Evolutionary conservation across 768 basidiomycete species (phyloP).

Genomic region (Mycena capillaripes): DNA sequence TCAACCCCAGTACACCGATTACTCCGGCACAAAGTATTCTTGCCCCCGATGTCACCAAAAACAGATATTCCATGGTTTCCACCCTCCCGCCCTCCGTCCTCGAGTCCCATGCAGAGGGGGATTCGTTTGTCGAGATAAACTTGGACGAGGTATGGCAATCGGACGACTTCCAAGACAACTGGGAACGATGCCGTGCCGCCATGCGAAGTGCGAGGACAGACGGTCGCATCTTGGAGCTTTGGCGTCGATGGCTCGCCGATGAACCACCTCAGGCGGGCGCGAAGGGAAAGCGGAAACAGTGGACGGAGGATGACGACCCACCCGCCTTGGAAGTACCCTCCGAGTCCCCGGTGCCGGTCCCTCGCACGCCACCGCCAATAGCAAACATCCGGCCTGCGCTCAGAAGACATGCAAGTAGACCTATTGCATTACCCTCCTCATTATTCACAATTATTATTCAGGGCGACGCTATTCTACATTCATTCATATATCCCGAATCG

Average conservation of each 20-base stretch:
- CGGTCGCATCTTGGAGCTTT: conserved; percentile 82
- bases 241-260: conserved; percentile 77
- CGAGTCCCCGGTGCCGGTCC: conserved; percentile 36
- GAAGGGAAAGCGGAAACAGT: conserved; percentile 59
- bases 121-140: conserved; percentile 34
- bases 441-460: conserved; percentile 44
- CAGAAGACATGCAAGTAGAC: conserved; percentile 66
- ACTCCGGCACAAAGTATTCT: conserved; percentile 15
- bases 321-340: conserved; percentile 45
- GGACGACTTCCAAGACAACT: conserved; percentile 64
- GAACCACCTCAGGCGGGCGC: conserved; percentile 44
- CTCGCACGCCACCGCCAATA: conserved; percentile 42
- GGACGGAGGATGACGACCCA: conserved; percentile 60
- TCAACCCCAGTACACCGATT: conserved; percentile 36
- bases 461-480: conserved; percentile 68
- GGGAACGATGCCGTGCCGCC: conserved; percentile 67
- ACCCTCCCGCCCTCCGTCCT: conserved; percentile 46
- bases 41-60: conserved; percentile 35
- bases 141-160: conserved; percentile 68
- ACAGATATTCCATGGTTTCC: conserved; percentile 45
- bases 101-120: conserved; percentile 29
- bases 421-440: conserved; percentile 2
- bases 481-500: conserved; percentile 84
- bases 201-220: conserved; percentile 72
- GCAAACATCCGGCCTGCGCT: conserved; percentile 67